Base-by-base conservation (phyloP, 108 stramenopile genomes). In the Fistulifera solaris region DNA sequence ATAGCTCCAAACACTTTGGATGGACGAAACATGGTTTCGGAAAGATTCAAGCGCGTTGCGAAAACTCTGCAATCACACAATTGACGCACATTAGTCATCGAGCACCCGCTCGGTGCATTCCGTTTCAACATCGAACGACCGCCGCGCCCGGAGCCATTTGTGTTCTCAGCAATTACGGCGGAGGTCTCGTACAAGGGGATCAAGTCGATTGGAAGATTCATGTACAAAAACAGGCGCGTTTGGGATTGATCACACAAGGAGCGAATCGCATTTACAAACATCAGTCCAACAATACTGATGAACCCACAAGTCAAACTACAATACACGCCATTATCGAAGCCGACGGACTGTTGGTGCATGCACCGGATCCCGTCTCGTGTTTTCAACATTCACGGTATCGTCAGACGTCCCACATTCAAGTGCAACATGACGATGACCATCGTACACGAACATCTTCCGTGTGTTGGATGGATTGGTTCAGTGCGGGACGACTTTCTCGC, bases 101-200 rank as follows among this genome's bases (percentile, higher is more conserved):
- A 28, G 66, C 73, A 27, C 78, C 78, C 24, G 67, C 62, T n/a
- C 69, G 73, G 22, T 53, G 71, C 15, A 41, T 79, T 18, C 78
- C 78, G 12, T 15, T 73, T 10, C 40, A 40, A 39, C 62, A 61
- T 40, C 50, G 61, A 16, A 61, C 74, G 13, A 40, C 48, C 19
- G 19, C 45, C 22, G 53, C 65, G 13, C 79, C 79, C 13, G 78
- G 75, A 7, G 81, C 79, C 14, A 44, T 85, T n/a, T 63, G 71
- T 51, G 75, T 76, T 47, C 38, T 85, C 48, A 68, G 71, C 22
- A 81, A 77, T 28, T 89, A 89, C 59, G 87, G 87, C 28, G 87
- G 76, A 4, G 87, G 87, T 10, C 72, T 89, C 66, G 53, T 89
- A 19, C 81, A 74, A 26, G 87, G 87, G 13, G 87, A 89, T 56